Base-by-base conservation (phyloP, 768 basidiomycete genomes). In the Trametes cingulata region DNA sequence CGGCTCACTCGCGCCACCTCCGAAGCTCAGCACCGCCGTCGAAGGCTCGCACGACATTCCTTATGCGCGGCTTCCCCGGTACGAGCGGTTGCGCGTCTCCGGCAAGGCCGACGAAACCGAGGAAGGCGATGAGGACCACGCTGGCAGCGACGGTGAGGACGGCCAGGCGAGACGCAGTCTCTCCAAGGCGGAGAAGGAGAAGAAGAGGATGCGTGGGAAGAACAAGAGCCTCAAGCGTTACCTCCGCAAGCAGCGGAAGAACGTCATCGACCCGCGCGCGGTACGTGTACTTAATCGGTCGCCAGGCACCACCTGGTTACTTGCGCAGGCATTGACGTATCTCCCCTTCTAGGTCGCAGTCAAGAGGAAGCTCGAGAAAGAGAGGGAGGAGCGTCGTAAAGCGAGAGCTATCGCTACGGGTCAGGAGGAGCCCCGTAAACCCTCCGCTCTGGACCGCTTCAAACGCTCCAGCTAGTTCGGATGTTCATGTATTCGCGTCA, bases 191-290 rank as follows among this genome's bases (percentile, higher is more conserved):
- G 77, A 78, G 67, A 77, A 77, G 68, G 85, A 88, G 72, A 91
- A 86, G 77, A 82, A 82, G 68, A 89, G 84, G 79, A 93, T 91
- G 88, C 83, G 93, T 35, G 94, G 95, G 15, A 94, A 88, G 71
- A 85, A 84, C 24, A 94, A 93, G 80, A 89, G 85, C 71, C 70
- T 95, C 70, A 96, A 94, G 73, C 79, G 93, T 78, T 90, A 85
- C 72, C 73, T 97, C 62, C 82, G 91, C 68, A 97, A 95, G 78
- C 91, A 96, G 74, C 85, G 93, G 71, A 94, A 95, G 79, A 97
- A 98, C 68, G 91, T 98, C 48, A 84, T 98, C 62, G 95, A 98
- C 71, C 92, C 93, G 22, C 80, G 82, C 22, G 80, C 83, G 22
- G 90, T 91, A 56, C 55, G 82, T 77, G 10, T 25, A 15, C 6